Percentiles rank a stretch among this genome's conserved stretches.
phyloP scores from a whole-genome alignment of 345 rosid species.

The Brassica incana region DNA sequence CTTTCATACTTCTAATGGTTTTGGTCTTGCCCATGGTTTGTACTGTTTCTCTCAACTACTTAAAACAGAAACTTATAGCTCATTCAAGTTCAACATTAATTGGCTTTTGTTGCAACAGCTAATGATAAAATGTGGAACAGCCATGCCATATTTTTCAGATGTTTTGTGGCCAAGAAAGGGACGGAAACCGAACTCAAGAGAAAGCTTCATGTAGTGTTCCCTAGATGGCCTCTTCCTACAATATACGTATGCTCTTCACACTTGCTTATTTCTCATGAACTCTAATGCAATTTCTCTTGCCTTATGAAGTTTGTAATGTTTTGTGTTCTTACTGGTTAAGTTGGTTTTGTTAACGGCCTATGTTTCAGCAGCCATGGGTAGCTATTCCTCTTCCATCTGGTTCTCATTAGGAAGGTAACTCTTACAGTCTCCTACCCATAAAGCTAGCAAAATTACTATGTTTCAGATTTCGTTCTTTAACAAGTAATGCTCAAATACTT shows the following conservation, averaged over 20 bases:
- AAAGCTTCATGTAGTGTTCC: constrained; percentile 63
- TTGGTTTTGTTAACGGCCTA: constrained; percentile 59
- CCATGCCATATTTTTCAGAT: constrained; percentile 81
- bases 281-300: neutral
- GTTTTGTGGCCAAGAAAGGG: constrained; percentile 72
- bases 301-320: constrained; percentile 20
- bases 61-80: neutral
- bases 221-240: constrained; percentile 49
- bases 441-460: neutral
- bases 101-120: constrained; percentile 46
- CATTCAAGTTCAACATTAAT: neutral
- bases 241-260: constrained; percentile 53
- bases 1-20: too few species aligned
- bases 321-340: constrained; percentile 45
- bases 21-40: too few species aligned
- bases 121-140: constrained; percentile 82
- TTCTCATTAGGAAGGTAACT: constrained; percentile 86
- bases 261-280: neutral
- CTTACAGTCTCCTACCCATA: neutral
- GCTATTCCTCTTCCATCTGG: constrained; percentile 81
- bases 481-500: constrained; percentile 5
- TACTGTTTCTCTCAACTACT: neutral
- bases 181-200: constrained; percentile 12
- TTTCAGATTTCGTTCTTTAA: constrained; percentile 3
- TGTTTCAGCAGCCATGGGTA: constrained; percentile 93